Evolutionary conservation across 345 rosid species (phyloP).

Genomic region (Gossypium turneri): DNA sequence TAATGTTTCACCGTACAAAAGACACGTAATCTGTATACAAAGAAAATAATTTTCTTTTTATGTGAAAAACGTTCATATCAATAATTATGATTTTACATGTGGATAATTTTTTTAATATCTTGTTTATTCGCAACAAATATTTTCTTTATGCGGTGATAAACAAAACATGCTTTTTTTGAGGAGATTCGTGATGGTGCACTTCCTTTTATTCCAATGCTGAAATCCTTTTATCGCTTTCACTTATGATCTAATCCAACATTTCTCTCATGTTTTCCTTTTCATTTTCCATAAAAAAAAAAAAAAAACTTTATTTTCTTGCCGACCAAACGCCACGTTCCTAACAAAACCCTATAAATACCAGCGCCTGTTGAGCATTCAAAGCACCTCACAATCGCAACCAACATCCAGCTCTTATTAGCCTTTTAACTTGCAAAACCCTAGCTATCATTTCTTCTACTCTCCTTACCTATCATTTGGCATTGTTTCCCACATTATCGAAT

Average conservation of each 20-base stretch:
- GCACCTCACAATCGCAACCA: not conserved
- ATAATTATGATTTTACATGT: too few relatives aligned
- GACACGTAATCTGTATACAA: slow-evolving; percentile 29
- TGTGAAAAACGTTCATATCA: too few relatives aligned
- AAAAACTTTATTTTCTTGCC: not conserved
- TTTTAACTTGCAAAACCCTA: not conserved
- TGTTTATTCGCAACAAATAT: too few relatives aligned
- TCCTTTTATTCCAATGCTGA: not conserved
- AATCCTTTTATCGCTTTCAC: slow-evolving; percentile 11
- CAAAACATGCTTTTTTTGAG: too few relatives aligned
- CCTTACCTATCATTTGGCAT: not conserved
- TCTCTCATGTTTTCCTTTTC: not conserved
- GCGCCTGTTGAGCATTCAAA: not conserved
- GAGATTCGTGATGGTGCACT: slow-evolving; percentile 26
- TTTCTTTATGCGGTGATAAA: too few relatives aligned
- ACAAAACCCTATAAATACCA: slow-evolving; percentile 23
- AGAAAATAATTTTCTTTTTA: not conserved
- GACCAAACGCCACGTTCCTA: not conserved
- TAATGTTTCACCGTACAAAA: slow-evolving; percentile 20
- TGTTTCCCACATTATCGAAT: slow-evolving; percentile 21
- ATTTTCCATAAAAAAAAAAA: not conserved
- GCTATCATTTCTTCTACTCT: not conserved
- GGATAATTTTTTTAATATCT: too few relatives aligned
- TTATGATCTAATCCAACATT: slow-evolving; percentile 11
- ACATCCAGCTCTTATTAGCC: not conserved